These are phyloP conservation scores for Corynespora cassiicola DNA, from an alignment of 2,329 filamentous ascomycete species.

Conservation along the genomic window DNA sequence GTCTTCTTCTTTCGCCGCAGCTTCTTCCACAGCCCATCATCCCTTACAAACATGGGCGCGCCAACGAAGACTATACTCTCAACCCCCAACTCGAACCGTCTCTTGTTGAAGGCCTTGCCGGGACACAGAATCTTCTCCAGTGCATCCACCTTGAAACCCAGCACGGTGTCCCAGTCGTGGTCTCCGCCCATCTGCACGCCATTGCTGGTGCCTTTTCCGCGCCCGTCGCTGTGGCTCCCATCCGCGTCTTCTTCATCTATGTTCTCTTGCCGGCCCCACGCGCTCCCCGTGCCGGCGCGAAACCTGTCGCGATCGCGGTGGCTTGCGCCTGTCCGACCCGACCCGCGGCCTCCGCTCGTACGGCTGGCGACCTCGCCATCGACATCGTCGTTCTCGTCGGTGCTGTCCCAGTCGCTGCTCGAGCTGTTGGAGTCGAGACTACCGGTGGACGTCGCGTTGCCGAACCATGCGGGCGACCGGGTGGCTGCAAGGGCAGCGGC, in stretches of 20 bases:
- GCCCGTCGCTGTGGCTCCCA: constrained; percentile 16
- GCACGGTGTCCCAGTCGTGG: constrained; percentile 45
- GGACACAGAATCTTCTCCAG: constrained; percentile 49
- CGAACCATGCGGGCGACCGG: constrained; percentile 44
- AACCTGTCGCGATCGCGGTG: constrained; percentile 32
- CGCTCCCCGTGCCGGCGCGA: constrained; percentile 28
- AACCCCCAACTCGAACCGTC: constrained; percentile 48
- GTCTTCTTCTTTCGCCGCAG: constrained; percentile 38
- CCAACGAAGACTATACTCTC: constrained; percentile 49
- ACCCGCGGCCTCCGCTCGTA: constrained; percentile 40
- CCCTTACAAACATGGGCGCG: constrained; percentile 50
- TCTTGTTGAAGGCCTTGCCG: constrained; percentile 46
- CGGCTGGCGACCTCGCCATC: constrained; percentile 41
- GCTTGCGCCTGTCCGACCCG: constrained; percentile 33
- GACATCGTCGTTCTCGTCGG: constrained; percentile 38
- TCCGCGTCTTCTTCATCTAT: constrained; percentile 45
- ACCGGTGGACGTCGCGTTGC: constrained; percentile 42
- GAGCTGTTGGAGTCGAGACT: constrained; percentile 40
- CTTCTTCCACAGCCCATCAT: constrained; percentile 50
- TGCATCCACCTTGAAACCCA: constrained; percentile 48
- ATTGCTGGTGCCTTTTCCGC: constrained; percentile 15
- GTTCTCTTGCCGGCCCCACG: constrained; percentile 42
- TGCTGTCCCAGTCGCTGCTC: constrained; percentile 46
- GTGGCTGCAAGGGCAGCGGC: constrained; percentile 40
- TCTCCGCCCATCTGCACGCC: constrained; percentile 33